These are phyloP conservation scores for Voacanga thouarsii DNA, from an alignment of 257 asterid genomes.

Conservation along the genomic window DNA sequence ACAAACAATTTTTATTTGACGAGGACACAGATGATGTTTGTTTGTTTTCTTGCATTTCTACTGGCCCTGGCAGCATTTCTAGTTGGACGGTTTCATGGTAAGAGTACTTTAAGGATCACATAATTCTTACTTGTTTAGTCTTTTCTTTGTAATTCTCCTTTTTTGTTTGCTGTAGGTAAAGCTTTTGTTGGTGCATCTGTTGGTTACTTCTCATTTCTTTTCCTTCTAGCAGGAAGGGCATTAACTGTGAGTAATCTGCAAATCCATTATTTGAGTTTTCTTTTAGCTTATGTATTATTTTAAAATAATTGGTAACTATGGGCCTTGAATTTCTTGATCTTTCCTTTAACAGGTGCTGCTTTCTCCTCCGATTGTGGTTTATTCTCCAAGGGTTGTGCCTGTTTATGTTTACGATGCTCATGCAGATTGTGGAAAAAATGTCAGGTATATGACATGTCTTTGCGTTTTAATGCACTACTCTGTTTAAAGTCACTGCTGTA, in stretches of 20 bases:
- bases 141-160: neutral
- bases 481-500: neutral
- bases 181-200: conserved; percentile 99
- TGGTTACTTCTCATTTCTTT: conserved; percentile 96
- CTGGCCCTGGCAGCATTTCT: conserved; percentile 95
- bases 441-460: conserved; percentile 52
- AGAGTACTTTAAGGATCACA: conserved; percentile 5
- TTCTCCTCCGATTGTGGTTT: conserved; percentile 97
- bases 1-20: conserved; percentile 96
- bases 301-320: neutral
- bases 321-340: neutral
- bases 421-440: conserved; percentile 98
- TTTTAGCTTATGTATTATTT: neutral
- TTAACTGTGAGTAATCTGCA: conserved; percentile 70
- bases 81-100: conserved; percentile 89
- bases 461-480: neutral
- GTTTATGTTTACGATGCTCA: conserved; percentile 99
- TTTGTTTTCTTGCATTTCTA: conserved; percentile 91
- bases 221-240: conserved; percentile 96
- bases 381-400: conserved; percentile 96
- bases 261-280: neutral
- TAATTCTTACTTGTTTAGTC: conserved; percentile 1
- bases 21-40: conserved; percentile 84
- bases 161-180: conserved; percentile 42
- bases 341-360: conserved; percentile 72